Conservation (phyloP, 352 stramenopile species). For the Phytopythium oedochilum region DNA sequence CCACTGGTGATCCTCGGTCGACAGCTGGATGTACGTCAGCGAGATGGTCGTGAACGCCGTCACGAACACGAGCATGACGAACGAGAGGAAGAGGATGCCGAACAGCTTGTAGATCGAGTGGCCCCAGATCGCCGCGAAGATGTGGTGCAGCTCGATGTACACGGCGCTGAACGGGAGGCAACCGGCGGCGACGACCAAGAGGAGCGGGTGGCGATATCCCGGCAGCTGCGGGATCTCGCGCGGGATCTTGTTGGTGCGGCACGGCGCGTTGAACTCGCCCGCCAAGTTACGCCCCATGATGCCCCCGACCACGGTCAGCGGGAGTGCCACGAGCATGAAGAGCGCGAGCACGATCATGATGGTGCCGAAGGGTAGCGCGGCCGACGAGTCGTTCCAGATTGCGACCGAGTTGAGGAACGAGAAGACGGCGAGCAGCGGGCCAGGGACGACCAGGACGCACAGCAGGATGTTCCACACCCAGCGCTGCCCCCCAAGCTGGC, state of each 20-base stretch:
- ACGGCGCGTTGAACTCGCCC: slow-evolving; percentile 90
- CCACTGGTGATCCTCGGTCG: slow-evolving; percentile 95
- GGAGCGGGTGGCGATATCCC: slow-evolving; percentile 78
- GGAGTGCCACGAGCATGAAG: slow-evolving; percentile 91
- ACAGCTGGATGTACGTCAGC: slow-evolving; percentile 97
- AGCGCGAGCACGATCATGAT: slow-evolving; percentile 94
- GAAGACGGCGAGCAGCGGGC: slow-evolving; percentile 90
- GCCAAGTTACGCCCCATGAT: slow-evolving; percentile 94
- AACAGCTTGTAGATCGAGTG: slow-evolving; percentile 99
- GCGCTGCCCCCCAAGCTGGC: slow-evolving; percentile 91
- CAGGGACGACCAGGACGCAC: slow-evolving; percentile 89
- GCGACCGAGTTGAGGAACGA: slow-evolving; percentile 95
- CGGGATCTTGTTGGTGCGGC: slow-evolving; percentile 95
- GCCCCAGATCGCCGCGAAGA: slow-evolving; percentile 97
- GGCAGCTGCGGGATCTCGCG: slow-evolving; percentile 91
- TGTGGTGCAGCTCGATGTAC: slow-evolving; percentile 99
- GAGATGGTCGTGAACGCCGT: slow-evolving; percentile 97
- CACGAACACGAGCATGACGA: slow-evolving; percentile 95
- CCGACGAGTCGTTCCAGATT: slow-evolving; percentile 93
- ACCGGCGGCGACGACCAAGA: slow-evolving; percentile 92
- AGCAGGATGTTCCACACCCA: slow-evolving; percentile 96
- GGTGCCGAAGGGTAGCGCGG: slow-evolving; percentile 93
- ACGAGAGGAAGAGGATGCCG: slow-evolving; percentile 95
- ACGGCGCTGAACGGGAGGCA: slow-evolving; percentile 97
- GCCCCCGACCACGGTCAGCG: slow-evolving; percentile 92